Percentiles rank a stretch among this genome's conserved stretches.
These are phyloP conservation scores for Fonsecaea multimorphosa DNA, from an alignment of 2,329 filamentous ascomycete genomes.

Conservation along the genomic window DNA sequence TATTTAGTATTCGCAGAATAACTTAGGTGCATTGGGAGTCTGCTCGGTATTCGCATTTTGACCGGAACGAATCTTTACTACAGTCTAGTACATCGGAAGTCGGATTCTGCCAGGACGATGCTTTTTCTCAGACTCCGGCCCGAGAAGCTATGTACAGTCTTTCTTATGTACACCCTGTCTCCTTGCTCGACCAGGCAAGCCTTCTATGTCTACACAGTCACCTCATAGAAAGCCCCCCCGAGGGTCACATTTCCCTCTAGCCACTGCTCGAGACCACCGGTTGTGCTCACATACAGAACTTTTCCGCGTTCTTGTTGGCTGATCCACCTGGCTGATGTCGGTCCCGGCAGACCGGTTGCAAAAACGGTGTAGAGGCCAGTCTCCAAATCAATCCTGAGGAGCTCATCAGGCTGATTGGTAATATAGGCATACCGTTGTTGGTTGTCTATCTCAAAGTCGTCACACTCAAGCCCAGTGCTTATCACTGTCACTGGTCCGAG, in stretches of 20 bases:
- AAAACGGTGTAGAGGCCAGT: not conserved
- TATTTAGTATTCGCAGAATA: no score
- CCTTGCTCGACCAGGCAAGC: not conserved
- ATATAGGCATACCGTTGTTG: constrained; percentile 1
- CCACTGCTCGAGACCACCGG: not conserved
- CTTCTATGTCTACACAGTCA: not conserved
- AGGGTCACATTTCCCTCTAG: not conserved
- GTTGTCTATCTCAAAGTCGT: not conserved
- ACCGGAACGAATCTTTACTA: no score
- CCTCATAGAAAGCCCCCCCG: not conserved
- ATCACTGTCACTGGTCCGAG: not conserved
- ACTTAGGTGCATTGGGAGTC: no score
- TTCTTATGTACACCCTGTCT: not conserved
- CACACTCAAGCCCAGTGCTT: not conserved
- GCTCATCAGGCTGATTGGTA: not conserved
- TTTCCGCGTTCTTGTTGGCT: not conserved
- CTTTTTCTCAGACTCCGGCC: no score
- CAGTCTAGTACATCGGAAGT: no score
- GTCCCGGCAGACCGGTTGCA: not conserved
- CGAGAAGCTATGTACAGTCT: no score
- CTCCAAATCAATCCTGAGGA: not conserved
- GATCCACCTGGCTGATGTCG: not conserved
- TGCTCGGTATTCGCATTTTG: no score
- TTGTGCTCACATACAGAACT: not conserved
- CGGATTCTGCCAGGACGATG: no score